Base-by-base conservation (phyloP, 1,284 basidiomycete species). In the Hypsizygus ulmarius region DNA sequence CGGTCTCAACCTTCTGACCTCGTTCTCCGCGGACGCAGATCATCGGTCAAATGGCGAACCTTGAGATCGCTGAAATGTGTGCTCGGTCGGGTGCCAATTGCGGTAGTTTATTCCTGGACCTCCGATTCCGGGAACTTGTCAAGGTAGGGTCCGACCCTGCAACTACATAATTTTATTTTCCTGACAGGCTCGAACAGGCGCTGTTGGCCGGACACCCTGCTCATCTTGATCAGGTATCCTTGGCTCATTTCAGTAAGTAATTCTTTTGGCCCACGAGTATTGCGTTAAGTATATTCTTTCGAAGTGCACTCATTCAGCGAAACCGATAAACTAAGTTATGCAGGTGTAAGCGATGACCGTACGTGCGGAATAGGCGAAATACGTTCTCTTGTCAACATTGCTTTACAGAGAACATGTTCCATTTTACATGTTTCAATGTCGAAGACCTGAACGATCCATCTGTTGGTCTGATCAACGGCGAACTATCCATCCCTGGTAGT, bases 31-130 rank as follows among this genome's bases (percentile, higher is more conserved):
- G 48, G 40, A 39, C 45, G 39, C 52, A 75, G 70, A 84, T 91
- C 36, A 84, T 85, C 44, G 90, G 89, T 1, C 78, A 87, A 56
- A 73, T 87, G 61, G 70, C 79, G 5, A 79, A 79, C 57, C 75
- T 92, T 12, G 89, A 92, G 63, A 91, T 92, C 50, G 90, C 88
- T 39, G 89, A 92, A 66, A 84, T 90, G 67, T 87, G 86, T 54
- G 87, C 87, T 9, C 76, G 89, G 42, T 88, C 84, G 34, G 89
- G 89, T 3, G 83, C 87, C 1, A 90, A 88, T 59, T 90, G 87
- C 55, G 90, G 89, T 18, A 87, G 84, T 51, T 70, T 92, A 37
- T 91, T 91, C 68, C 77, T 92, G 49, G 90, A 92, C 67, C 68
- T 92, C 44, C 78, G 88, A 51, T 92, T 92, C 69, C 77, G 84